A percentile compares a stretch with the other conserved stretches of the same genome.
Conservation (phyloP, 306 rosid species). For the Datisca glomerata region DNA sequence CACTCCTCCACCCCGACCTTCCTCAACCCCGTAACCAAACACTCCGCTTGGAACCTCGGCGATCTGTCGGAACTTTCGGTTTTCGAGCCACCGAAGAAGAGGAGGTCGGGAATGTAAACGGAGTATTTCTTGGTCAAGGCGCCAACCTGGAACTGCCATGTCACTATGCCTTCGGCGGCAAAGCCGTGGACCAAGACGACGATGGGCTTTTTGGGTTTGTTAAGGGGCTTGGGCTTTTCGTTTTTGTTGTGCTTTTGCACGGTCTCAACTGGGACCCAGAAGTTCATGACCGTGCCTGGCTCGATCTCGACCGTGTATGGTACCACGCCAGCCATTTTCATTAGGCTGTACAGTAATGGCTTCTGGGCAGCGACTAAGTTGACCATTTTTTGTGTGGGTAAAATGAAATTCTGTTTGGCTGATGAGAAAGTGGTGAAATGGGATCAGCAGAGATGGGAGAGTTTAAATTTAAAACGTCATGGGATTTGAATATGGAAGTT, state of each 20-base stretch:
- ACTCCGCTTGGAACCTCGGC: conserved; percentile 61
- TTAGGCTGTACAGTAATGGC: conserved; percentile 49
- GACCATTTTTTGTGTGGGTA: conserved; percentile 43
- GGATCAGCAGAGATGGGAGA: no score
- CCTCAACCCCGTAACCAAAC: conserved; percentile 39
- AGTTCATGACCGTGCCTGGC: conserved; percentile 63
- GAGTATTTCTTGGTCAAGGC: conserved; percentile 39
- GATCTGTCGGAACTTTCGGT: conserved; percentile 46
- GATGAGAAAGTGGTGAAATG: no score
- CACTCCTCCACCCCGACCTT: conserved; percentile 66
- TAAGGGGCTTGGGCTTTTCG: conserved; percentile 9
- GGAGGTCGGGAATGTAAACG: conserved; percentile 68
- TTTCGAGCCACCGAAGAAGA: conserved; percentile 65
- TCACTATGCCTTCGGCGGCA: conserved; percentile 73
- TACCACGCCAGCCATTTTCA: conserved; percentile 80
- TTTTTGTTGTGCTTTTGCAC: conserved; percentile 35
- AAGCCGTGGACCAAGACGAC: conserved; percentile 76
- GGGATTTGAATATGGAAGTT: no score
- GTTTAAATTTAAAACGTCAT: no score
- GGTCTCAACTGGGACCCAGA: conserved; percentile 67
- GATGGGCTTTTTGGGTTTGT: conserved; percentile 47
- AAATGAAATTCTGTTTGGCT: no score
- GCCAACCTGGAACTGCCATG: conserved; percentile 60
- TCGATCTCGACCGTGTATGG: conserved; percentile 66
- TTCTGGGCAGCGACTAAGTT: conserved; percentile 61